Conservation (phyloP, 768 basidiomycete genomes). For the Leucosporidium scottii region DNA sequence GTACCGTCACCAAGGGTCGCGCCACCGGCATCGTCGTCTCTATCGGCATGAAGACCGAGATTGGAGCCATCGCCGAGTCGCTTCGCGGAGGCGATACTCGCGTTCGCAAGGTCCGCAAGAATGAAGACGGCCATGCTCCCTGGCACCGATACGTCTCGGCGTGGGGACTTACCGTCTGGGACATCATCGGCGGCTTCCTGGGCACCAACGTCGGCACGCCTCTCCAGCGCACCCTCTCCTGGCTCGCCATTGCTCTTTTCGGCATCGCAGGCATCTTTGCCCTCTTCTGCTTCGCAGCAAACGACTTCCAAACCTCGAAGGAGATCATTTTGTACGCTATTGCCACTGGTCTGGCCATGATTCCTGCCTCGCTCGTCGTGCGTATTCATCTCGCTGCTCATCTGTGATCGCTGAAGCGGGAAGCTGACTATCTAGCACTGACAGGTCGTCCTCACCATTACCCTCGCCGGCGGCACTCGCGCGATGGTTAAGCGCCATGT, state of each 20-base stretch:
- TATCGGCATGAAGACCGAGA: slow-evolving; percentile 46
- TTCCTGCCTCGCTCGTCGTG: slow-evolving; percentile 33
- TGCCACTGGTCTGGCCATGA: slow-evolving; percentile 31
- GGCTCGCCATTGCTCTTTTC: slow-evolving; percentile 35
- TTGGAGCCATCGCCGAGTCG: slow-evolving; percentile 44
- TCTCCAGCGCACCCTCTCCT: slow-evolving; percentile 32
- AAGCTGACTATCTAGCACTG: not conserved
- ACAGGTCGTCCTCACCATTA: slow-evolving; percentile 48
- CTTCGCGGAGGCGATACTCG: slow-evolving; percentile 39
- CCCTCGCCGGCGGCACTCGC: slow-evolving; percentile 50
- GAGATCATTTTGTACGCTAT: slow-evolving; percentile 37
- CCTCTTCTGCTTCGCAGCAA: slow-evolving; percentile 35
- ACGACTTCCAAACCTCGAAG: slow-evolving; percentile 24
- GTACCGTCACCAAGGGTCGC: slow-evolving; percentile 47
- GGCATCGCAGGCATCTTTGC: slow-evolving; percentile 33
- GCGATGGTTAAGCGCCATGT: slow-evolving; percentile 50
- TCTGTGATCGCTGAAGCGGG: not conserved
- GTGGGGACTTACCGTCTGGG: slow-evolving; percentile 21
- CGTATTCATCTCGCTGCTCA: slow-evolving; percentile 5
- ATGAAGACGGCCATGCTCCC: slow-evolving; percentile 38
- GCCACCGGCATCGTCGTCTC: slow-evolving; percentile 43
- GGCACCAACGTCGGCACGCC: slow-evolving; percentile 40
- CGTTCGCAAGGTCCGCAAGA: slow-evolving; percentile 43
- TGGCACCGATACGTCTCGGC: slow-evolving; percentile 29
- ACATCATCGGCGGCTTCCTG: slow-evolving; percentile 43